Conservation (phyloP, 2,329 filamentous ascomycete genomes). For the Trichophyton simii region DNA sequence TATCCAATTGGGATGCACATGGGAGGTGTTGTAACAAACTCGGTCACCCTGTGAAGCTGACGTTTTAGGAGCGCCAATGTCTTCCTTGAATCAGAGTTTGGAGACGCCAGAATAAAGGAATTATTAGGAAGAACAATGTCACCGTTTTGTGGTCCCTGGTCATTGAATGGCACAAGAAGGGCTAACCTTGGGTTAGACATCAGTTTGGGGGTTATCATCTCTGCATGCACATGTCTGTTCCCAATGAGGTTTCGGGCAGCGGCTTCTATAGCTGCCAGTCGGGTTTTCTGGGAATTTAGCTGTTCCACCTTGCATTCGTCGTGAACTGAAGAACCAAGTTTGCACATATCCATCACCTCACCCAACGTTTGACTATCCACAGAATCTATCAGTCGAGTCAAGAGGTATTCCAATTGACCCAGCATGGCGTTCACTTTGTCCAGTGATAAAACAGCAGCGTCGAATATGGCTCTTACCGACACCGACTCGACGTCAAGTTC, state of each 20-base stretch:
- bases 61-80: not conserved
- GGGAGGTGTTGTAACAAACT: not conserved
- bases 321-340: not conserved
- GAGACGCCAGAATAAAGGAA: not conserved
- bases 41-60: not conserved
- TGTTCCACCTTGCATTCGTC: not conserved
- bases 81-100: not conserved
- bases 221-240: not conserved
- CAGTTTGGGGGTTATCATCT: not conserved
- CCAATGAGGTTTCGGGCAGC: not conserved
- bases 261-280: not conserved
- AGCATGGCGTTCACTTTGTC: not conserved
- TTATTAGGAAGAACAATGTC: not conserved
- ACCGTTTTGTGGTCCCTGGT: not conserved
- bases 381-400: not conserved
- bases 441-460: not conserved
- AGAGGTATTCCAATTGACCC: not conserved
- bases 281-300: not conserved
- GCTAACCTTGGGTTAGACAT: not conserved
- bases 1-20: not conserved
- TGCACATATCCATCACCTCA: not conserved
- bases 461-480: not conserved
- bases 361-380: not conserved
- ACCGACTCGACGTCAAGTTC: constrained; percentile 5
- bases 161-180: not conserved